Evolutionary conservation across 352 stramenopile genomes (phyloP), one percentile per base, ranked within the genome.

Genomic region (Pythium coloratum): DNA sequence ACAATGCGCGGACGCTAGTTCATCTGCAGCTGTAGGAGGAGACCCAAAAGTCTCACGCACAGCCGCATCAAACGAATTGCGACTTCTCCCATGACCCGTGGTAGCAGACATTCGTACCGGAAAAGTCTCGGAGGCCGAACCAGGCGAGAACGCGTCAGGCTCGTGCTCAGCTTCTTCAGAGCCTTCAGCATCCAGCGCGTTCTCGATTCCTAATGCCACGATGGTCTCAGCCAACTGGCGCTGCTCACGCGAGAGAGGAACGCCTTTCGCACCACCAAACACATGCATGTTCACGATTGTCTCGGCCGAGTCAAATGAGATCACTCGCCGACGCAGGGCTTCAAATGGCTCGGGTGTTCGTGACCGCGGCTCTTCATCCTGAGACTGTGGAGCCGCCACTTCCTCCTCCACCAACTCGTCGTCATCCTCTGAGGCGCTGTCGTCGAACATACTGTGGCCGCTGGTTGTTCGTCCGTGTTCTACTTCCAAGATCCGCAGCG

Each of bases 231-330:
- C 85, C 2, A 93, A 59, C 42, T 85, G 85, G 28, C 85, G 73
- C 57, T 93, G 82, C 55, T 91, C 82, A 72, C 46, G 81, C 65
- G 38, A 91, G 64, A 59, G 62, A 47, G 53, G 78, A 28, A 66
- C 70, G 44, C 47, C 83, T 59, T 9, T 30, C 10, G 44, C 10
- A 20, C 59, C 40, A 18, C 73, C 81, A 36, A 70, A 66, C 6
- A 72, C 73, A 30, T 79, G 74, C 69, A 86, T 83, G 55, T 81
- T 89, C 8, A 91, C 81, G 59, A 93, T 90, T 12, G 77, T 88
- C 54, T 90, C 81, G 4, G 82, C 85, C 20, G 82, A 91, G 67
- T 91, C 82, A 61, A 91, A 90, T 2, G 82, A 91, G 67, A 93
- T 91, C 9, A 93, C 76, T 8, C 82, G 80, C 0, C 81, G 78